Percentiles rank a stretch among this genome's conserved stretches.
Conservation (phyloP, 2,329 filamentous ascomycete genomes). For the Thielaviopsis punctulata region DNA sequence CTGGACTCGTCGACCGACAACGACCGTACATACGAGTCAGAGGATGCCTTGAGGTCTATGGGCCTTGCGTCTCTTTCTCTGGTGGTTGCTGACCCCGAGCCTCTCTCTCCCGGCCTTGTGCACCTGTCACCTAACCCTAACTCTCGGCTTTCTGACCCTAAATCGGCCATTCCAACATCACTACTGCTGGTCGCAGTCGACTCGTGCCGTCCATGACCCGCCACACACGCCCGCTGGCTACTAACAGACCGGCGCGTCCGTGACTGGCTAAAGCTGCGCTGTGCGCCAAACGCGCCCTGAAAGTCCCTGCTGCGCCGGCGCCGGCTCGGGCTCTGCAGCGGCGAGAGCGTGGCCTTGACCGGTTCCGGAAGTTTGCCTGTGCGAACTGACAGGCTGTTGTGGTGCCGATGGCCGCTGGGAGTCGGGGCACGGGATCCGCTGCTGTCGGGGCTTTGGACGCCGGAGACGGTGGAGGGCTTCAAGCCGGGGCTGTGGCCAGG, state of each 20-base stretch:
- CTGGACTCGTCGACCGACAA: slow-evolving; percentile 49
- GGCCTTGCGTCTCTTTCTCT: no score
- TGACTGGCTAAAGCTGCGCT: slow-evolving; percentile 47
- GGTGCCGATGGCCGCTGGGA: slow-evolving; percentile 11
- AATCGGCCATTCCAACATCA: no score
- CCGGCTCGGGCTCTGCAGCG: slow-evolving; percentile 32
- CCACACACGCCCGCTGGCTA: slow-evolving; percentile 18
- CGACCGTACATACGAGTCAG: slow-evolving; percentile 61
- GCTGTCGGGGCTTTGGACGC: background rate
- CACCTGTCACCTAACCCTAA: slow-evolving; percentile 26
- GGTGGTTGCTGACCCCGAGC: no score
- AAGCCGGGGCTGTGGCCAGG: background rate
- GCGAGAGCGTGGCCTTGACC: slow-evolving; percentile 44
- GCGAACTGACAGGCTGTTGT: slow-evolving; percentile 16
- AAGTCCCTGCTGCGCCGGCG: slow-evolving; percentile 38
- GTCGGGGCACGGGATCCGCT: background rate
- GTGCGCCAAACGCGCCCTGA: slow-evolving; percentile 25
- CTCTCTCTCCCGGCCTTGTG: slow-evolving; percentile 1
- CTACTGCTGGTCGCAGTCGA: background rate
- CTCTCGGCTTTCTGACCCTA: no score
- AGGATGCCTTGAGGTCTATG: slow-evolving; percentile 43
- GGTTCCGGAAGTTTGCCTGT: slow-evolving; percentile 32
- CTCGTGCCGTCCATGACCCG: background rate
- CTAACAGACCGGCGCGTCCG: slow-evolving; percentile 35
- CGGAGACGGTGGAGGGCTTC: background rate